phyloP scores from a whole-genome alignment of 768 basidiomycete species.

The Collybia mongolica region DNA sequence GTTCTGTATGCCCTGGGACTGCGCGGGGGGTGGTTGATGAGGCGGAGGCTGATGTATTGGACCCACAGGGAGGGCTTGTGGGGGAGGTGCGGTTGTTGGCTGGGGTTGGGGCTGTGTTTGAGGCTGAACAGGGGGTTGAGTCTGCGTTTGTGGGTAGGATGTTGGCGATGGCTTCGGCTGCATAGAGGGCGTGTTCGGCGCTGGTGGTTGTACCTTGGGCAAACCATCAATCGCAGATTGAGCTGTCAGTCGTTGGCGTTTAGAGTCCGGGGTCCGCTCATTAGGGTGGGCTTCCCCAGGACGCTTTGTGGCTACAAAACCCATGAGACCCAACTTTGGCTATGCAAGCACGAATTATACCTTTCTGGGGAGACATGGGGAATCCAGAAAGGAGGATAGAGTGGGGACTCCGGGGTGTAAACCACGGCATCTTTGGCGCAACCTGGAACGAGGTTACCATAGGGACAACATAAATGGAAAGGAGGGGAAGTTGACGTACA shows the following conservation, averaged over 20 bases:
- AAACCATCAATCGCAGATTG: slow-evolving; percentile 17
- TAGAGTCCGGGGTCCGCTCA: slow-evolving; percentile 43
- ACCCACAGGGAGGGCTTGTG: not conserved
- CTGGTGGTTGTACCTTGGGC: slow-evolving; percentile 14
- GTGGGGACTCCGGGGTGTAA: slow-evolving; percentile 46
- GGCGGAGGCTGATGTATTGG: not conserved
- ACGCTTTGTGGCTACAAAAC: slow-evolving; percentile 38
- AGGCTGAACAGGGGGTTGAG: slow-evolving; percentile 18
- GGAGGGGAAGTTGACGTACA: slow-evolving; percentile 29
- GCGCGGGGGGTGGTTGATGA: not conserved
- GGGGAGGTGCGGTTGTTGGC: slow-evolving; percentile 12
- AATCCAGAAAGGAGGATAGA: slow-evolving; percentile 48
- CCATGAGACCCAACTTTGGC: not conserved
- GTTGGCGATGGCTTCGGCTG: slow-evolving; percentile 20
- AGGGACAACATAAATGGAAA: not conserved
- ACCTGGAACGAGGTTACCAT: slow-evolving; percentile 24
- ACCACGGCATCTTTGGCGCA: slow-evolving; percentile 51
- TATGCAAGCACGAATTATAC: not conserved
- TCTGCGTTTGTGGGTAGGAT: slow-evolving; percentile 15
- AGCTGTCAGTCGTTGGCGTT: slow-evolving; percentile 36
- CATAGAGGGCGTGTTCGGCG: slow-evolving; percentile 19
- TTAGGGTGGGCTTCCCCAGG: slow-evolving; percentile 30
- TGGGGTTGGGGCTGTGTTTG: slow-evolving; percentile 13
- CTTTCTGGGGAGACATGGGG: slow-evolving; percentile 32
- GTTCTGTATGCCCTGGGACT: not conserved